A percentile compares a stretch with the other conserved stretches of the same genome.
phyloP scores from a whole-genome alignment of 2,329 filamentous ascomycete species.

The Microdochium trichocladiopsis region DNA sequence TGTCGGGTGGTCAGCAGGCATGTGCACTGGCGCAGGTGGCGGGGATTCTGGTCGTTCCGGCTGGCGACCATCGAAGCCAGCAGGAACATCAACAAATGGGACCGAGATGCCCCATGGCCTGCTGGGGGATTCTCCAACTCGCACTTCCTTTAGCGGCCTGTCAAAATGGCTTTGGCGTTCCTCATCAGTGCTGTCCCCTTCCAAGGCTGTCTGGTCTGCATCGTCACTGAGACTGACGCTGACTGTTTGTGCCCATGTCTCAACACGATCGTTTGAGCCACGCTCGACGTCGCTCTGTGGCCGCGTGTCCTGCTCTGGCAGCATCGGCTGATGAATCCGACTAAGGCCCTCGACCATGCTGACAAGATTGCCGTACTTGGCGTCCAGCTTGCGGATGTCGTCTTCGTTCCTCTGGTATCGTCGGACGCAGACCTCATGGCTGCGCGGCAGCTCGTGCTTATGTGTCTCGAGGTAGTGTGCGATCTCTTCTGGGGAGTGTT shows the following conservation, averaged over 20 bases:
- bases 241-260: conserved; percentile 79
- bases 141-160: conserved; percentile 75
- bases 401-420: conserved; percentile 83
- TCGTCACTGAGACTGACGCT: conserved; percentile 36
- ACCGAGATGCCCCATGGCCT: conserved; percentile 89
- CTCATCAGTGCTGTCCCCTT: conserved; percentile 38
- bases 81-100: conserved; percentile 45
- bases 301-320: conserved; percentile 52
- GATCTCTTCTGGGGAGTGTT: conserved; percentile 88
- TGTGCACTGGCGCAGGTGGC: conserved; percentile 49
- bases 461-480: conserved; percentile 91
- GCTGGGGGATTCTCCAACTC: conserved; percentile 90
- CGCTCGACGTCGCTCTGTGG: conserved; percentile 37
- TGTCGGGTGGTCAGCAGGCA: conserved; percentile 27
- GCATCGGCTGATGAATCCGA: conserved; percentile 79
- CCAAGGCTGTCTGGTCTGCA: conserved; percentile 29
- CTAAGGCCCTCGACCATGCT: conserved; percentile 93
- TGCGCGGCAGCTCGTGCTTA: conserved; percentile 90
- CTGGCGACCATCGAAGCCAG: conserved; percentile 22
- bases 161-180: conserved; percentile 72
- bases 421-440: conserved; percentile 86
- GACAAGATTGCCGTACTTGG: conserved; percentile 86
- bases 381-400: conserved; percentile 81
- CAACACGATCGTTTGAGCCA: conserved; percentile 63
- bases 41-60: conserved; percentile 41